These are phyloP conservation scores for Monosporascus cannonballus DNA, from an alignment of 2,329 filamentous ascomycete genomes.

Conservation along the genomic window DNA sequence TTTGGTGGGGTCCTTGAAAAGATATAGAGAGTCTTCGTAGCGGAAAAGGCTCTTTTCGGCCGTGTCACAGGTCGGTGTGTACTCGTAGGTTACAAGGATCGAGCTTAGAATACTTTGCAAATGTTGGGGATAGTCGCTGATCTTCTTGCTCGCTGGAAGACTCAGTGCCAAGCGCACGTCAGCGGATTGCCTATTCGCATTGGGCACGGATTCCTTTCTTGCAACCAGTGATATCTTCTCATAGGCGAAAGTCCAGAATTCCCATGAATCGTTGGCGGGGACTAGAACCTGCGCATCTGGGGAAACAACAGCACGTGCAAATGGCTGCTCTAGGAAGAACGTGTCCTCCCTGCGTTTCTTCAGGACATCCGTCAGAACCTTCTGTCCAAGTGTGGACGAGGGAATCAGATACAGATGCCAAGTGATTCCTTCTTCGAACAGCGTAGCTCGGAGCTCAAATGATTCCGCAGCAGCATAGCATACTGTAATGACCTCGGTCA, in stretches of 20 bases:
- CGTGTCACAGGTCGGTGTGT: conserved; percentile 22
- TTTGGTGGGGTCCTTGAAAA: conserved; percentile 25
- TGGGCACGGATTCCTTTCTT: not conserved
- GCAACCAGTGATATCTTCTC: not conserved
- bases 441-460: conserved; percentile 16
- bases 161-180: not conserved
- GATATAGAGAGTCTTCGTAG: conserved; percentile 8
- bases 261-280: conserved; percentile 6
- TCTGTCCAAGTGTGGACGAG: conserved; percentile 3
- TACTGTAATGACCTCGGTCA: conserved; percentile 21
- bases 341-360: not conserved
- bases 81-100: conserved; percentile 11
- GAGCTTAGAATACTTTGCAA: conserved; percentile 1
- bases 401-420: conserved; percentile 21
- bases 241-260: conserved; percentile 9
- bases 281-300: not conserved
- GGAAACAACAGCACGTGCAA: conserved; percentile 8
- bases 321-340: conserved; percentile 7
- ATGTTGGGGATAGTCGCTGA: conserved; percentile 1
- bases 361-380: not conserved
- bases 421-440: conserved; percentile 12
- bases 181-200: not conserved
- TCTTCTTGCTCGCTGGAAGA: not conserved
- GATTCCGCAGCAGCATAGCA: conserved; percentile 14
- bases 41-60: conserved; percentile 22